Evolutionary conservation across 164 flowering plant species (phyloP).

Genomic region (Dillenia turbinata): DNA sequence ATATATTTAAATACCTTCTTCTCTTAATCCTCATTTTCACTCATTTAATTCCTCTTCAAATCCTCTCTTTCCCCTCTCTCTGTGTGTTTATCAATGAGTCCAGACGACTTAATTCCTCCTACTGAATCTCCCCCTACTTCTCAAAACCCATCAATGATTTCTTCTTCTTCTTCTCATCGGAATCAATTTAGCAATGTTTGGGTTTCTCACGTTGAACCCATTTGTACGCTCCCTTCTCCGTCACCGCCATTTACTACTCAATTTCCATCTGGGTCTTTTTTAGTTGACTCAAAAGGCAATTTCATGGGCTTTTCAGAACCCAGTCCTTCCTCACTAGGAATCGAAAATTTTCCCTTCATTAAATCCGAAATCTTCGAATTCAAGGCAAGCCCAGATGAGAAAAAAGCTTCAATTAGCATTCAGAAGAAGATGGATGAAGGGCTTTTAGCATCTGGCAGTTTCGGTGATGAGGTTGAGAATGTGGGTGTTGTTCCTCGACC

Average conservation of each 20-base stretch:
- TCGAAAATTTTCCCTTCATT: too few relatives aligned
- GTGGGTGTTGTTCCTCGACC: conserved; percentile 50
- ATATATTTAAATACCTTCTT: not conserved
- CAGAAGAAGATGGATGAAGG: conserved; percentile 2
- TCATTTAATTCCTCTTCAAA: not conserved
- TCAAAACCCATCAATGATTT: not conserved
- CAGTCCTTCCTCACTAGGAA: not conserved
- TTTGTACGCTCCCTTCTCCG: not conserved
- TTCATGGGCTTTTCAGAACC: not conserved
- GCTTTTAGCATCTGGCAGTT: too few relatives aligned
- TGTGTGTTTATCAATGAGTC: conserved; percentile 7
- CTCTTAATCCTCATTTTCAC: not conserved
- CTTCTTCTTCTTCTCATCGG: conserved; percentile 2
- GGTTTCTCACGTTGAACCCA: not conserved
- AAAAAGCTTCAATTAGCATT: not conserved
- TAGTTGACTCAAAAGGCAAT: not conserved
- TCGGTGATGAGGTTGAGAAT: conserved; percentile 7
- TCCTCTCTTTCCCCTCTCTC: not conserved
- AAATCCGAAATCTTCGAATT: not conserved
- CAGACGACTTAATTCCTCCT: conserved; percentile 10
- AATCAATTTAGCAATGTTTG: conserved; percentile 1
- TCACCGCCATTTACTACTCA: not conserved
- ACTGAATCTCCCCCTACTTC: conserved; percentile 4
- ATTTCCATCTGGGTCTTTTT: not conserved
- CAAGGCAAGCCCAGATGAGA: conserved; percentile 1